Conservation (phyloP, 78 protist genomes). For the Pelomyxa schiedti region DNA sequence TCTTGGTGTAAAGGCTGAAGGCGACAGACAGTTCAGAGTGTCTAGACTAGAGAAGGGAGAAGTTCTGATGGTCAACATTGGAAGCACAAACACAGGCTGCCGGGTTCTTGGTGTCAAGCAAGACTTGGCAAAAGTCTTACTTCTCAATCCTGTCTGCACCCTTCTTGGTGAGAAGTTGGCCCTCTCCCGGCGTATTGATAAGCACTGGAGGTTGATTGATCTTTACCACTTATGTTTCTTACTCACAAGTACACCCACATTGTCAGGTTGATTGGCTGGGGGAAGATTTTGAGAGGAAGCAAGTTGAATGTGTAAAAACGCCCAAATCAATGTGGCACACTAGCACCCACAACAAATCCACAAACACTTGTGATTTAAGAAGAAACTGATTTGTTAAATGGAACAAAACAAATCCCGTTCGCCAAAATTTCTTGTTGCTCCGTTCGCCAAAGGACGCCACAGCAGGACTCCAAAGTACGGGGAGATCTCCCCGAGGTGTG, state of each 20-base stretch:
- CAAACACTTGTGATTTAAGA: too few relatives aligned
- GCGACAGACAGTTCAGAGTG: conserved; percentile 67
- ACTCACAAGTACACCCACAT: not conserved
- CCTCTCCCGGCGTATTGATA: conserved; percentile 88
- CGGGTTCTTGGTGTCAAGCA: conserved; percentile 72
- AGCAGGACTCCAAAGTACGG: too few relatives aligned
- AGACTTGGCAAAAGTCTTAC: conserved; percentile 86
- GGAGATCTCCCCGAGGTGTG: too few relatives aligned
- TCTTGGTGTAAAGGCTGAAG: conserved; percentile 93
- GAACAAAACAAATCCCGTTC: too few relatives aligned
- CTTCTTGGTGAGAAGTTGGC: conserved; percentile 95
- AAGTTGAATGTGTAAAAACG: too few relatives aligned
- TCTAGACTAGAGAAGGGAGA: conserved; percentile 80
- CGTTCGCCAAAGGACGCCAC: too few relatives aligned
- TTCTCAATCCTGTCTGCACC: conserved; percentile 94
- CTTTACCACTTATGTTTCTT: too few relatives aligned
- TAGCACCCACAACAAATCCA: too few relatives aligned
- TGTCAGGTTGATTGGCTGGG: conserved; percentile 57
- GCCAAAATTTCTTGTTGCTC: too few relatives aligned
- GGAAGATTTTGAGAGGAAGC: conserved; percentile 21
- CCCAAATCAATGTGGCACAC: too few relatives aligned
- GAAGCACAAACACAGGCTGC: conserved; percentile 95
- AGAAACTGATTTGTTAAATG: too few relatives aligned
- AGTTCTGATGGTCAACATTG: conserved; percentile 94
- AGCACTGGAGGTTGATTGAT: conserved; percentile 99